Conservation (phyloP, 805 yeast genomes). For the Clavispora santaluciae region DNA sequence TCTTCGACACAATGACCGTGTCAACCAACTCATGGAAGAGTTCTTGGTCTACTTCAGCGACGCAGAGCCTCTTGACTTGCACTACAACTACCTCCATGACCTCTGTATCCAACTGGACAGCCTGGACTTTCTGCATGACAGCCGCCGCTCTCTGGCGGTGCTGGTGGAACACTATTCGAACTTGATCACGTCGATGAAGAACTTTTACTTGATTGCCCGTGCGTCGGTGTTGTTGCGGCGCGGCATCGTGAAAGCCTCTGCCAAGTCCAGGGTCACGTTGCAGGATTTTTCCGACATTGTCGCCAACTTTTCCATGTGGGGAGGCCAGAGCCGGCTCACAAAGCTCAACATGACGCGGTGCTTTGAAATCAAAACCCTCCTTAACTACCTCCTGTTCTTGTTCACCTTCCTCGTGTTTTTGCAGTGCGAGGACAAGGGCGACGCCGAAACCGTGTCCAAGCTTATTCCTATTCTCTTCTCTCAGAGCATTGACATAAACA, state of each 20-base stretch:
- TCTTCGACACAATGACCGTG: conserved; percentile 16
- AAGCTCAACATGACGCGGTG: conserved; percentile 8
- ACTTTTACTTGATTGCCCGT: conserved; percentile 27
- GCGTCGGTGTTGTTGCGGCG: conserved; percentile 12
- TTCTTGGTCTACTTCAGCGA: conserved; percentile 20
- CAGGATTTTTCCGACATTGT: conserved; percentile 19
- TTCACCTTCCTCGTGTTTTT: conserved; percentile 27
- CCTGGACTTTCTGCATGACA: too few species aligned
- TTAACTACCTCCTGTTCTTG: conserved; percentile 26
- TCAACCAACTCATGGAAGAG: conserved; percentile 16
- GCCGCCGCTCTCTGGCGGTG: neutral
- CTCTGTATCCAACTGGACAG: neutral
- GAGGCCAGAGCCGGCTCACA: conserved; percentile 15
- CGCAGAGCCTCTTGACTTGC: conserved; percentile 19
- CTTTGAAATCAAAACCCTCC: conserved; percentile 13
- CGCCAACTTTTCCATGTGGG: conserved; percentile 23
- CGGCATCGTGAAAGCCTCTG: conserved; percentile 8
- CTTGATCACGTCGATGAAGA: conserved; percentile 18
- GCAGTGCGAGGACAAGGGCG: conserved; percentile 31
- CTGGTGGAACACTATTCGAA: conserved; percentile 9
- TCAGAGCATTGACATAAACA: conserved; percentile 12
- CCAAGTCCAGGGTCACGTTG: conserved; percentile 11
- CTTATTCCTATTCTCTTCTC: conserved; percentile 17
- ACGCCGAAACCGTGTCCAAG: conserved; percentile 8
- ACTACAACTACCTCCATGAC: conserved; percentile 17